Base-by-base conservation (phyloP, 176 grass and related monocot species). In the Melocanna baccifera region DNA sequence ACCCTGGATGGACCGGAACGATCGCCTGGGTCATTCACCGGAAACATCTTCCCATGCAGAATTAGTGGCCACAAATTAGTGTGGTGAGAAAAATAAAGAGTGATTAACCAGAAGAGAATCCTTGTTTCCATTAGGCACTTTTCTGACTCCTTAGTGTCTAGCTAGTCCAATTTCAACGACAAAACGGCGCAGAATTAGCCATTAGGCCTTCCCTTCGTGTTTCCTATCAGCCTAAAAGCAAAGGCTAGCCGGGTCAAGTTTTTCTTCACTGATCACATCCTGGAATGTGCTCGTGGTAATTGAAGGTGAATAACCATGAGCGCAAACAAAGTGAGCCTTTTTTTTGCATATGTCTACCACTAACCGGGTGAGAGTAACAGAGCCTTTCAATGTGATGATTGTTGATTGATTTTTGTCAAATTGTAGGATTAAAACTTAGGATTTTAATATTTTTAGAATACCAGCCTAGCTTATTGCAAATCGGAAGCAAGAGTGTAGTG, bases 141-240 rank as follows among this genome's bases (percentile, higher is more conserved):
- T 71, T 82, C 5, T 77, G 34, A 81, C 55, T 70, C 36, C 36
- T 20, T 51, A 30, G 25, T 42, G 10, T 19, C 51, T 74, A 73
- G 81, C 65, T 88, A 66, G 79, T 83, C 79, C 40, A 83, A 59
- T 78, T 51, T 13, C 40, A 71, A 6, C 58, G 66, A 56, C 47
- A 2, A 67, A 83, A 86, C 74, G 58, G 40, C 26, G 48, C 22
- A 25, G 12, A 4, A 52, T 86, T 63, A 73, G 45, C 57, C 56
- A 71, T 26, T 62, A 65, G 71, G 16, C 9, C 28, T 28, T 87
- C 46, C 71, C n/a, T 72, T 57, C 20, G 7, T 73, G 63, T 65
- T 82, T 75, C 67, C 59, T 62, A 55, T 11, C 8, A 37, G 72
- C 67, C 72, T 50, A 74, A 73, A 86, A 86, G 28, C n/a, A 39